Base-by-base conservation (phyloP, 768 basidiomycete genomes). In the Infundibulicybe gibba region DNA sequence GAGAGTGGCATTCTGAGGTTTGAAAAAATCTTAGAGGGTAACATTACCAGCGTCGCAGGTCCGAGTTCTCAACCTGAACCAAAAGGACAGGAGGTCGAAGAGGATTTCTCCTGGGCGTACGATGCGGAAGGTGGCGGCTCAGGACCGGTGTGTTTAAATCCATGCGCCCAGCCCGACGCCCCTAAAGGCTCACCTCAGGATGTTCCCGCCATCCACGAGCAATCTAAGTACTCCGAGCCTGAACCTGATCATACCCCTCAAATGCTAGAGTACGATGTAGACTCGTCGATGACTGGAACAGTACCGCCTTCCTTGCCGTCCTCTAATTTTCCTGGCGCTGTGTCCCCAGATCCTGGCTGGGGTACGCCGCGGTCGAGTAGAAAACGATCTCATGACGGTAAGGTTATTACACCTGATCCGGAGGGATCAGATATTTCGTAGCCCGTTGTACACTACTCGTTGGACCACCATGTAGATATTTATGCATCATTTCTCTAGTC, bases 1-100 rank as follows among this genome's bases (percentile, higher is more conserved):
- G 63, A 71, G 40, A 70, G 57, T 40, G 79, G 81, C 11, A 62
- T 63, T 4, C 62, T 84, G 58, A 64, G 58, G 35, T 84, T 85
- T 55, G 69, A 75, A 47, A 69, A 62, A 53, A 51, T 58, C 35
- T 37, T 61, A 12, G 30, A 49, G 32, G 51, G 44, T 1, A 32
- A 41, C 5, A 30, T 41, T 45, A 20, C 45, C 5, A 40, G 49
- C 16, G 25, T 44, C 41, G 20, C 47, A 33, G 41, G 41, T 25
- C 33, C 34, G 40, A 39, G 48, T 39, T 43, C 43, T 17, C 47
- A 32, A 15, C 42, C 31, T n/a, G 47, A 44, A 16, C 16, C 43
- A 32, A 44, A 54, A 45, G 56, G 50, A 14, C 40, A 54, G 37
- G 56, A 54, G 19, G 54, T 55, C 17, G 54, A 50, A 33, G 65